phyloP scores from a whole-genome alignment of 495 filamentous ascomycete genomes.

The Penicillium parvum region DNA sequence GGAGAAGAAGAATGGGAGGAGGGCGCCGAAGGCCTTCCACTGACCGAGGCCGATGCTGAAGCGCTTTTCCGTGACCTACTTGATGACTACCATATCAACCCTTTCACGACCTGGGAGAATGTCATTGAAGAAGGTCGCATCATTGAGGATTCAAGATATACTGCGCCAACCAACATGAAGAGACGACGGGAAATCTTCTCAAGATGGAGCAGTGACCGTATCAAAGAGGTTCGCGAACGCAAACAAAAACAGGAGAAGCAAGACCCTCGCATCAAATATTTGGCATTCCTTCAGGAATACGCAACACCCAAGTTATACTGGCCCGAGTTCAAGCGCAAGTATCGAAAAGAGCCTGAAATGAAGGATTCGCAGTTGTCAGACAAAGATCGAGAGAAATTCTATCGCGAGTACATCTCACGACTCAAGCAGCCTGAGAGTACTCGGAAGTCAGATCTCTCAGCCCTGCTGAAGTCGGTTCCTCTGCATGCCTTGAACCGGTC shows the following conservation, averaged over 20 bases:
- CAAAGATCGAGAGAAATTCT: slow-evolving; percentile 86
- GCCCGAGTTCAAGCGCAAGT: slow-evolving; percentile 93
- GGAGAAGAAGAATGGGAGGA: slow-evolving; percentile 65
- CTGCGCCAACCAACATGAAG: slow-evolving; percentile 73
- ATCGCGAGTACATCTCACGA: slow-evolving; percentile 78
- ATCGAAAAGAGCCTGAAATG: slow-evolving; percentile 76
- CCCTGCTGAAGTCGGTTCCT: slow-evolving; percentile 68
- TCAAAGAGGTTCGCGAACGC: slow-evolving; percentile 63
- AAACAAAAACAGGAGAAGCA: slow-evolving; percentile 74
- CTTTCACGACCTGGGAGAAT: slow-evolving; percentile 89
- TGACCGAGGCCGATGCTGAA: slow-evolving; percentile 63
- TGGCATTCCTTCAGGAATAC: slow-evolving; percentile 73
- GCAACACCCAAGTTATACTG: slow-evolving; percentile 91
- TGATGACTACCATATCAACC: slow-evolving; percentile 73
- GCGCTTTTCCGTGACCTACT: slow-evolving; percentile 83
- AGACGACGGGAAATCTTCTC: slow-evolving; percentile 75
- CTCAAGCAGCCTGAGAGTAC: slow-evolving; percentile 71
- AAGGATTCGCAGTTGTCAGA: slow-evolving; percentile 68
- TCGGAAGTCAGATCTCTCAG: slow-evolving; percentile 72
- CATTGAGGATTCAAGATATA: slow-evolving; percentile 82
- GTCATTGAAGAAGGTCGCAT: slow-evolving; percentile 77
- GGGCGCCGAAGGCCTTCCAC: slow-evolving; percentile 59
- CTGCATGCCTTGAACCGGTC: slow-evolving; percentile 61
- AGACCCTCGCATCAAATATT: slow-evolving; percentile 79
- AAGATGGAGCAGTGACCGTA: slow-evolving; percentile 71